These are phyloP conservation scores for Lactarius sp. DNA, from an alignment of 768 basidiomycete species.

Conservation along the genomic window DNA sequence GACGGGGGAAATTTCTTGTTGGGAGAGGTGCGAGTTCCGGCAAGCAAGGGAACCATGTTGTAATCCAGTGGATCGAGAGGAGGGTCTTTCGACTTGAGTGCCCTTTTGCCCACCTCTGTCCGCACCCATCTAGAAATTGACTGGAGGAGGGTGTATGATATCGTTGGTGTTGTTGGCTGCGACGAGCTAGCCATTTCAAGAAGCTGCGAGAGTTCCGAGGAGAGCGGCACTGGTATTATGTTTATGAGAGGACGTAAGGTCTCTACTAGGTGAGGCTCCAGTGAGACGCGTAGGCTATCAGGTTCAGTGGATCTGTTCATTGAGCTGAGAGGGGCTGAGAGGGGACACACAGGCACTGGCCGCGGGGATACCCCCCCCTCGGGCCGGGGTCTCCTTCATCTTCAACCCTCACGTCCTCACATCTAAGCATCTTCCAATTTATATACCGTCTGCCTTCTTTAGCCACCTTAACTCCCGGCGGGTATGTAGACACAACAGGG, in stretches of 20 bases:
- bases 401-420: too few relatives aligned
- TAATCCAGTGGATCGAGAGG: slow-evolving; percentile 52
- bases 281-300: slow-evolving; percentile 53
- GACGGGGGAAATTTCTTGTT: slow-evolving; percentile 56
- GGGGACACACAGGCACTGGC: too few relatives aligned
- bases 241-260: slow-evolving; percentile 42
- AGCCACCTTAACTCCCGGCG: too few relatives aligned
- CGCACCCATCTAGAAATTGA: slow-evolving; percentile 67
- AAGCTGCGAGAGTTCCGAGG: slow-evolving; percentile 39
- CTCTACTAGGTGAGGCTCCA: slow-evolving; percentile 59
- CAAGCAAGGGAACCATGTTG: slow-evolving; percentile 68
- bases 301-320: neutral
- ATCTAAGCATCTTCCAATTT: too few relatives aligned
- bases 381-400: too few relatives aligned
- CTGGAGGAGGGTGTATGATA: slow-evolving; percentile 58
- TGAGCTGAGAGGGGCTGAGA: neutral
- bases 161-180: slow-evolving; percentile 31
- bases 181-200: slow-evolving; percentile 29
- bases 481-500: too few relatives aligned
- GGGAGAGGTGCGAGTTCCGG: slow-evolving; percentile 75
- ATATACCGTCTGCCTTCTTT: too few relatives aligned
- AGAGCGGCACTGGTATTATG: slow-evolving; percentile 44
- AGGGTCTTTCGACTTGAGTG: slow-evolving; percentile 38
- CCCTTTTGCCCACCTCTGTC: slow-evolving; percentile 41
- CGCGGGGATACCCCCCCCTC: too few relatives aligned